Conservation (phyloP, 345 rosid genomes). For the Eucalyptus sp. region DNA sequence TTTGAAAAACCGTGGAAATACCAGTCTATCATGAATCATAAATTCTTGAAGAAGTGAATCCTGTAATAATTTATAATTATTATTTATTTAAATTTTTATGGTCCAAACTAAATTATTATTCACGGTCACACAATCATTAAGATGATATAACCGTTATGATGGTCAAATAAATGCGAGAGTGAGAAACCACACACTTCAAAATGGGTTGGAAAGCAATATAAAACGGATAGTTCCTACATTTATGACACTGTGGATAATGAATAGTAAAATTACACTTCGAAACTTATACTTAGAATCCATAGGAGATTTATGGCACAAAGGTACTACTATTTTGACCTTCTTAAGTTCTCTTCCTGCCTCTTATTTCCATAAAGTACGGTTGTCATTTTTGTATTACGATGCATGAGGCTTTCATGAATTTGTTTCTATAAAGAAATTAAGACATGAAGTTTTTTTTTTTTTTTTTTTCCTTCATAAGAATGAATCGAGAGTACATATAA, state of each 20-base stretch:
- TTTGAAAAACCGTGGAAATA: too few relatives aligned
- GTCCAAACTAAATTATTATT: too few relatives aligned
- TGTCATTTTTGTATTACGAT: not conserved
- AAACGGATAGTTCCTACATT: not conserved
- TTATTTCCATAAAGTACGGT: too few relatives aligned
- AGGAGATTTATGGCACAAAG: not conserved
- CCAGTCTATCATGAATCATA: too few relatives aligned
- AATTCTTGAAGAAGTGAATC: too few relatives aligned
- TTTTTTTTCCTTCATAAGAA: not conserved
- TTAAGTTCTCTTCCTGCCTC: not conserved
- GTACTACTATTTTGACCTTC: not conserved
- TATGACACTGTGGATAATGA: fast-evolving
- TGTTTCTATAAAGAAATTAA: too few relatives aligned
- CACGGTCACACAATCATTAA: fast-evolving
- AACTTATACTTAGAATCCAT: too few relatives aligned
- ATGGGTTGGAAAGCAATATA: not conserved
- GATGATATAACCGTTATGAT: not conserved
- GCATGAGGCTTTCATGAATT: not conserved
- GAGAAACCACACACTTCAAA: not conserved
- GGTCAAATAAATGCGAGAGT: not conserved
- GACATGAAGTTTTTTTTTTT: too few relatives aligned
- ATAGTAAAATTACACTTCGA: fast-evolving
- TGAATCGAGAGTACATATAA: too few relatives aligned
- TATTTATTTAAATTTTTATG: fast-evolving
- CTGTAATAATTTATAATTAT: too few relatives aligned